phyloP scores from a whole-genome alignment of 2,329 filamentous ascomycete genomes.

The Fusarium duplospermum region DNA sequence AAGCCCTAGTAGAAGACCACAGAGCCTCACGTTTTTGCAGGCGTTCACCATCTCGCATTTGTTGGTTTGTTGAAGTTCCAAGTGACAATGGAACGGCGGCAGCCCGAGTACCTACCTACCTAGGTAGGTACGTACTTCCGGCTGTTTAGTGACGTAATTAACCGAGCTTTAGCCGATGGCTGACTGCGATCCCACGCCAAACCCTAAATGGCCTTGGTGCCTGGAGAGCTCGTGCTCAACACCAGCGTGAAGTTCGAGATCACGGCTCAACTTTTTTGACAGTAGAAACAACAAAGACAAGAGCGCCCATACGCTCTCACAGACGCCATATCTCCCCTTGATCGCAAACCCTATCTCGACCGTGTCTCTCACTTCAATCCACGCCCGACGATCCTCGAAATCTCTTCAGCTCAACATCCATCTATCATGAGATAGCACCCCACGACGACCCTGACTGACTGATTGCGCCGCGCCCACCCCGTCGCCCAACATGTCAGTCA shows the following conservation, averaged over 20 bases:
- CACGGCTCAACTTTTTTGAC: neutral
- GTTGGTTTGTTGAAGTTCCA: neutral
- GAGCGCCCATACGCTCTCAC: neutral
- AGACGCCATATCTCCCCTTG: fast-evolving
- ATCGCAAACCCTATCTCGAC: fast-evolving
- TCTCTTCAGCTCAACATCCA: neutral
- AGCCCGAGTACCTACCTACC: too few species aligned
- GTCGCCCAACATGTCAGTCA: slow-evolving; percentile 59
- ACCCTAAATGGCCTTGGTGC: slow-evolving; percentile 24
- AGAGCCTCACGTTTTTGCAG: neutral
- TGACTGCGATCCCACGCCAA: slow-evolving; percentile 3
- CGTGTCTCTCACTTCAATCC: neutral
- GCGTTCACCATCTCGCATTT: neutral
- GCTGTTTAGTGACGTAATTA: slow-evolving; percentile 20
- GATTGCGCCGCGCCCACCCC: slow-evolving; percentile 33
- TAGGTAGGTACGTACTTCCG: neutral
- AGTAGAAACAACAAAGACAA: fast-evolving
- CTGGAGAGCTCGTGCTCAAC: slow-evolving; percentile 29
- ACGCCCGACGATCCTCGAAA: neutral
- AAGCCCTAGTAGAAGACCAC: neutral
- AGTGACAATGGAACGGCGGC: neutral
- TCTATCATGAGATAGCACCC: slow-evolving; percentile 43
- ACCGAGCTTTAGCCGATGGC: slow-evolving; percentile 22
- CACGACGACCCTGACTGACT: slow-evolving; percentile 42
- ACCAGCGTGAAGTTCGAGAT: slow-evolving; percentile 12